Evolutionary conservation across 306 rosid genomes (phyloP).

Genomic region (Casuarina cunninghamiana): DNA sequence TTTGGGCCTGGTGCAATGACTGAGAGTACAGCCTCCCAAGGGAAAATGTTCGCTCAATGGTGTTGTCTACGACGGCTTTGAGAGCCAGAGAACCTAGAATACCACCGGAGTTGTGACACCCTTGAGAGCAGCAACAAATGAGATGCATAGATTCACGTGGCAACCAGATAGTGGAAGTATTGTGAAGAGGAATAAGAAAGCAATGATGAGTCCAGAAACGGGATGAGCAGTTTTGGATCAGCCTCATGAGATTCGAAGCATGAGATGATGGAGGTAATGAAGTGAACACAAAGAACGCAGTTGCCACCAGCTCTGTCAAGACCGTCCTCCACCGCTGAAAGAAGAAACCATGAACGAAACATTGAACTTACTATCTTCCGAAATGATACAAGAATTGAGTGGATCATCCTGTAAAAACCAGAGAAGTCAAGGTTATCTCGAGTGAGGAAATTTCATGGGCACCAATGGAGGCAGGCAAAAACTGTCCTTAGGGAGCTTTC

Average conservation of each 20-base stretch:
- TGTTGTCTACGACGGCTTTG: slow-evolving; percentile 35
- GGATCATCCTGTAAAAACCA: not conserved
- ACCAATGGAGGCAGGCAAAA: slow-evolving; percentile 13
- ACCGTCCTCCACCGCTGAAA: slow-evolving; percentile 1
- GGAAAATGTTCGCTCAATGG: slow-evolving; percentile 26
- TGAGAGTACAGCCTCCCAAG: slow-evolving; percentile 49
- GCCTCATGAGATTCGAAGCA: not conserved
- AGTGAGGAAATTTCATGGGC: slow-evolving; percentile 16
- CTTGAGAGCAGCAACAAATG: not conserved
- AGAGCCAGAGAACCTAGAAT: slow-evolving; percentile 45
- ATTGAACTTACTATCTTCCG: not conserved
- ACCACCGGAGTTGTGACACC: slow-evolving; percentile 7
- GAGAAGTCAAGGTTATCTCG: not conserved
- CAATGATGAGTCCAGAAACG: not conserved
- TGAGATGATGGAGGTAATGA: not conserved
- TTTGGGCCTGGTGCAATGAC: slow-evolving; percentile 37
- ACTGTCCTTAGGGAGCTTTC: not conserved
- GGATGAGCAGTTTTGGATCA: slow-evolving; percentile 6
- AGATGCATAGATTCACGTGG: not conserved
- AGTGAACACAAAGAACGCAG: not conserved
- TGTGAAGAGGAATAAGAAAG: slow-evolving; percentile 5
- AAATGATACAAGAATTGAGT: not conserved
- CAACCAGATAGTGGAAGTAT: not conserved
- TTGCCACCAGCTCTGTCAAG: not conserved
- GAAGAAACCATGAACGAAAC: not conserved